phyloP scores from a whole-genome alignment of 106 monocot species.

The Amphibolis antarctica region DNA sequence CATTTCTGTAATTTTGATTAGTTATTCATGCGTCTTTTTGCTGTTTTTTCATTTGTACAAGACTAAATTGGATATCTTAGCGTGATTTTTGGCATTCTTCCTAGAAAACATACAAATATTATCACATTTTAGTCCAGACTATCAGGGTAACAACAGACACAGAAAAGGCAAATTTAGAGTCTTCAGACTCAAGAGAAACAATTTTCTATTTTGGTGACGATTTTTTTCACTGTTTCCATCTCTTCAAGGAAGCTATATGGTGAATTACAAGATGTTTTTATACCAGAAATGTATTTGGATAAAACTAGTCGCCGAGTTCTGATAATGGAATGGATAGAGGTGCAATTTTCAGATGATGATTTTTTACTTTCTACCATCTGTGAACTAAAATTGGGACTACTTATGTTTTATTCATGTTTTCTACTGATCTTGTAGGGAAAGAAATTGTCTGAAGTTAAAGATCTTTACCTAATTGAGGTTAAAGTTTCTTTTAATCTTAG shows the following conservation, averaged over 20 bases:
- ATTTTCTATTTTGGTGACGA: too few species aligned
- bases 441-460: constrained; percentile 72
- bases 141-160: too few species aligned
- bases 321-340: constrained; percentile 98
- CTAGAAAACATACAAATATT: too few species aligned
- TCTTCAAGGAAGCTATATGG: constrained; percentile 77
- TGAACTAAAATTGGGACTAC: background rate
- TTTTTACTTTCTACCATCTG: background rate
- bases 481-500: background rate
- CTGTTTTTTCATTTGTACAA: too few species aligned
- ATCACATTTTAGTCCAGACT: too few species aligned
- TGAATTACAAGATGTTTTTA: constrained; percentile 53
- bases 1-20: too few species aligned
- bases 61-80: too few species aligned
- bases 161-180: too few species aligned
- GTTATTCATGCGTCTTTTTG: too few species aligned
- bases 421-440: constrained; percentile 38
- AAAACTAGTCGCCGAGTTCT: constrained; percentile 64
- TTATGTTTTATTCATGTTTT: background rate
- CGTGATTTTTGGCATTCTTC: too few species aligned
- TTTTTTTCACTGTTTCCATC: background rate
- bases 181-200: too few species aligned
- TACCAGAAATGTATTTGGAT: constrained; percentile 85
- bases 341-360: constrained; percentile 9
- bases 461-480: constrained; percentile 96